Conservation (phyloP, 495 filamentous ascomycete species). For the Antarctomyces pellizariae region DNA sequence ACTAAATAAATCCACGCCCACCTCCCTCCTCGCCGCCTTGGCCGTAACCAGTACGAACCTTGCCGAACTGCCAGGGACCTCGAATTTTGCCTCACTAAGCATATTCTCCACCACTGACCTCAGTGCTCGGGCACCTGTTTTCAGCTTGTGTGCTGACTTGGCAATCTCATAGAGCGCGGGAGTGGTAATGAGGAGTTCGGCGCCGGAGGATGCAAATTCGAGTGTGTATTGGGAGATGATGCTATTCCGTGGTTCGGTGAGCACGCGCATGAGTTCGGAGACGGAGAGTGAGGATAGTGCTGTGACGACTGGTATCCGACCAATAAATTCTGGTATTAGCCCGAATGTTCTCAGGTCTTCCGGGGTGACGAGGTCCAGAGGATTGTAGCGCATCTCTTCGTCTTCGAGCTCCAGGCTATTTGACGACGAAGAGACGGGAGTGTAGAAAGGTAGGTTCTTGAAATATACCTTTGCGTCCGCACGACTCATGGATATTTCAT, state of each 20-base stretch:
- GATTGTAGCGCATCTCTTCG: slow-evolving; percentile 38
- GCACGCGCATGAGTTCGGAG: slow-evolving; percentile 56
- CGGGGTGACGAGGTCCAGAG: slow-evolving; percentile 59
- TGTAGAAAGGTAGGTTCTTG: slow-evolving; percentile 46
- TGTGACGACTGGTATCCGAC: slow-evolving; percentile 69
- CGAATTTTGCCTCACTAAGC: slow-evolving; percentile 76
- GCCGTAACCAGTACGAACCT: slow-evolving; percentile 56
- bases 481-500: slow-evolving; percentile 20
- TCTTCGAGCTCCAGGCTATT: slow-evolving; percentile 3
- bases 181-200: slow-evolving; percentile 65
- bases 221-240: slow-evolving; percentile 67
- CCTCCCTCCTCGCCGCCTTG: slow-evolving; percentile 22
- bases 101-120: slow-evolving; percentile 78
- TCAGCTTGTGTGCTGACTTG: slow-evolving; percentile 43
- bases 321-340: slow-evolving; percentile 84
- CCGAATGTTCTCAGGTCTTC: slow-evolving; percentile 76
- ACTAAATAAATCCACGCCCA: background rate
- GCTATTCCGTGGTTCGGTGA: slow-evolving; percentile 79
- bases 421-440: slow-evolving; percentile 12
- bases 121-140: slow-evolving; percentile 69
- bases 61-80: slow-evolving; percentile 41
- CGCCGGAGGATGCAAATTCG: slow-evolving; percentile 61
- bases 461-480: slow-evolving; percentile 17
- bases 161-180: slow-evolving; percentile 60
- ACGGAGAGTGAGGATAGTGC: slow-evolving; percentile 64